Conservation (phyloP, 1,284 basidiomycete genomes). For the Tetrapyrgos nigripes region DNA sequence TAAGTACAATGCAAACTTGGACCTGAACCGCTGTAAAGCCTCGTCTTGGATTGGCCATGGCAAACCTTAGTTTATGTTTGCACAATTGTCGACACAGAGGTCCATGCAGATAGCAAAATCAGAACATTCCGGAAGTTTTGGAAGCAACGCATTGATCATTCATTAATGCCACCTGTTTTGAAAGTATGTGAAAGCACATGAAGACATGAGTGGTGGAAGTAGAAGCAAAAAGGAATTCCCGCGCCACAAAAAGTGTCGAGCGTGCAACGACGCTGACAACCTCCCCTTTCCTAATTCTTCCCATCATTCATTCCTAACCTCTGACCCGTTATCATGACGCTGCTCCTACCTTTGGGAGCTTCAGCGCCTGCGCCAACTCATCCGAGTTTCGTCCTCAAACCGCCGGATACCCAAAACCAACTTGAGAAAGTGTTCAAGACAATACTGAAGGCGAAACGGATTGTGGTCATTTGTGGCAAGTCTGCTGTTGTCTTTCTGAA, state of each 20-base stretch:
- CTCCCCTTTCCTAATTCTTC: background rate
- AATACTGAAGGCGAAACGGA: slow-evolving; percentile 79
- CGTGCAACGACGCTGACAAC: background rate
- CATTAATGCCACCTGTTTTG: no score
- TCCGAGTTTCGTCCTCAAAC: slow-evolving; percentile 44
- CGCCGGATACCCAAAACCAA: slow-evolving; percentile 43
- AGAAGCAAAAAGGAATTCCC: background rate
- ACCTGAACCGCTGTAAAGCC: no score
- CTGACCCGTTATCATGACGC: slow-evolving; percentile 42
- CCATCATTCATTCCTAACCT: background rate
- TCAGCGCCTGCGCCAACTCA: slow-evolving; percentile 35
- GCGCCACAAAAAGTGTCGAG: background rate
- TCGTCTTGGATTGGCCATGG: no score
- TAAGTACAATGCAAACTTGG: no score
- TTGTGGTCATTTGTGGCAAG: slow-evolving; percentile 88
- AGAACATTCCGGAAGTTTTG: no score
- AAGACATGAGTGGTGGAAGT: background rate
- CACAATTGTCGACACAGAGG: no score
- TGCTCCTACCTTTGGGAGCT: slow-evolving; percentile 47
- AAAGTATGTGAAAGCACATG: background rate
- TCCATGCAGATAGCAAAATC: no score
- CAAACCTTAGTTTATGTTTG: no score
- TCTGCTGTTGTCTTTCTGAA: slow-evolving; percentile 22
- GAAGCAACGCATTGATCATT: no score
- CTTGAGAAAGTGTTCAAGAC: slow-evolving; percentile 62